Percentiles rank a stretch among this genome's conserved stretches.
Evolutionary conservation across 1,284 basidiomycete genomes (phyloP).

Genomic region (Mycosarcoma mackinlayi): DNA sequence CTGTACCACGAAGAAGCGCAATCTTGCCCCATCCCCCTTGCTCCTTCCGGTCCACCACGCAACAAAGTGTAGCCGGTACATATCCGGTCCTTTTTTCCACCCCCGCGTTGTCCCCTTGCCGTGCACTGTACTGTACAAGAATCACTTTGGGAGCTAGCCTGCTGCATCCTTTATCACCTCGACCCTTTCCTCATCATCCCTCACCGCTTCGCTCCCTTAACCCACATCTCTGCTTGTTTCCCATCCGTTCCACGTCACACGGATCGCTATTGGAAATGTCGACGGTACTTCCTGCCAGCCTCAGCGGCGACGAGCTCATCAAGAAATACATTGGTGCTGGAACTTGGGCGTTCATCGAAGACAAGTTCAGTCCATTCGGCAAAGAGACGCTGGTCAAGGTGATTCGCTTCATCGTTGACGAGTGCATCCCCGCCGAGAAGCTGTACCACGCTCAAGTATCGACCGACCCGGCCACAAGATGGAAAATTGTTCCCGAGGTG

Average conservation of each 20-base stretch:
- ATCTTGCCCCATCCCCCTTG: too few relatives aligned
- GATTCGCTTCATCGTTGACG: conserved; percentile 86
- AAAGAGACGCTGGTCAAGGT: conserved; percentile 86
- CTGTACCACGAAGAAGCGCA: too few relatives aligned
- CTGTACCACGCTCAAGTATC: conserved; percentile 87
- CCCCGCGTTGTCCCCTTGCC: too few relatives aligned
- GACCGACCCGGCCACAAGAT: conserved; percentile 78
- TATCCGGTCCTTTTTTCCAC: conserved; percentile 10
- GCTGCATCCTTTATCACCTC: background rate
- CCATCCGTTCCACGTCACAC: background rate
- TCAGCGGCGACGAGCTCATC: conserved; percentile 52
- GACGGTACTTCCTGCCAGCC: conserved; percentile 34
- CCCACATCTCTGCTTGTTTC: background rate
- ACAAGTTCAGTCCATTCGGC: conserved; percentile 79
- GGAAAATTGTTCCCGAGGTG: conserved; percentile 84
- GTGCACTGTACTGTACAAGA: too few relatives aligned
- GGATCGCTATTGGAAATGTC: conserved; percentile 25
- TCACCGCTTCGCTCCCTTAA: background rate
- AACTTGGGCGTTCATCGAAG: conserved; percentile 68
- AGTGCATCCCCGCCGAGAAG: conserved; percentile 82
- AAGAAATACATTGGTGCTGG: conserved; percentile 54
- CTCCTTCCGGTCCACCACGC: conserved; percentile 20
- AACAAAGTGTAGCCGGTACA: conserved; percentile 11
- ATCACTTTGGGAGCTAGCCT: too few relatives aligned
- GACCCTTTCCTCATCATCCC: background rate